Evolutionary conservation across 176 grass and related monocot genomes (phyloP).

Genomic region (Aechmea fasciata): DNA sequence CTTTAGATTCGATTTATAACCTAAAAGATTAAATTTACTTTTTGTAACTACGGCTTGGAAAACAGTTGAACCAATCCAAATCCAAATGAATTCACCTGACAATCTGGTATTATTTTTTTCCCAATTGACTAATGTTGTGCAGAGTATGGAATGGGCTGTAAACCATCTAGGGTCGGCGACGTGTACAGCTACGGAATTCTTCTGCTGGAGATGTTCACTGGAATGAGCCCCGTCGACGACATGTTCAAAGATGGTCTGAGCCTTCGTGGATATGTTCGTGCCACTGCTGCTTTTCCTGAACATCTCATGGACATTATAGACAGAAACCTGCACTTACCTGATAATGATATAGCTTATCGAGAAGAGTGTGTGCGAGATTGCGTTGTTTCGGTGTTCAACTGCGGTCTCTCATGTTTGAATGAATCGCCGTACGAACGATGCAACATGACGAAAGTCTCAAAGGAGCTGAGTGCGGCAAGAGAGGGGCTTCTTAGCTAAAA

Average conservation of each 20-base stretch:
- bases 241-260: slow-evolving; percentile 11
- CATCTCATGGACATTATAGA: neutral
- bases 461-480: too few relatives aligned
- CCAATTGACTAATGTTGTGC: neutral
- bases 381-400: too few relatives aligned
- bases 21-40: too few relatives aligned
- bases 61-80: neutral
- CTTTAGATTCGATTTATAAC: too few relatives aligned
- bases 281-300: slow-evolving; percentile 7
- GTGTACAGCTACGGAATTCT: slow-evolving; percentile 43
- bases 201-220: slow-evolving; percentile 26
- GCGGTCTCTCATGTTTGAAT: too few relatives aligned
- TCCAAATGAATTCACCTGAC: neutral
- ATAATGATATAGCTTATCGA: too few relatives aligned
- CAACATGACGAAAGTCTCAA: too few relatives aligned
- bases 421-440: too few relatives aligned
- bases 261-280: slow-evolving; percentile 11
- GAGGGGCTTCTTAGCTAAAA: too few relatives aligned
- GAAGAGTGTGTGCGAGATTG: too few relatives aligned
- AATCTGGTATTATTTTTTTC: neutral
- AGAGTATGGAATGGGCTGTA: slow-evolving; percentile 32
- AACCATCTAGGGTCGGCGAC: slow-evolving; percentile 14
- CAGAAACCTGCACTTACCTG: neutral
- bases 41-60: too few relatives aligned
- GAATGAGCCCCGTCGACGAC: slow-evolving; percentile 21